Conservation (phyloP, 2,329 filamentous ascomycete species). For the Xylariaceae sp. region DNA sequence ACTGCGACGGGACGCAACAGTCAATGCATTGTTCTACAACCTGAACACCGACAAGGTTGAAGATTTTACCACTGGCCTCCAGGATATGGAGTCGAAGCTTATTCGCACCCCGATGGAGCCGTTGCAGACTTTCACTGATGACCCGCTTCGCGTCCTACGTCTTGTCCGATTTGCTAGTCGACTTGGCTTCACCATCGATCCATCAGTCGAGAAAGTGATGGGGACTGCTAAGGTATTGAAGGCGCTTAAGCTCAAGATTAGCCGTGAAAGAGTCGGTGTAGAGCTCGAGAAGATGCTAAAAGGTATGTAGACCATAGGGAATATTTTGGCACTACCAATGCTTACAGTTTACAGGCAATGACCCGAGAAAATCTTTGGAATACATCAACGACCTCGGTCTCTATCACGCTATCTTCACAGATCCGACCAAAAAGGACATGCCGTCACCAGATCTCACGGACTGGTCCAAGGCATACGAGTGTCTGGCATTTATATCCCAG, state of each 20-base stretch:
- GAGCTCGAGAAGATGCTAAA: slow-evolving; percentile 91
- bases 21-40: slow-evolving; percentile 97
- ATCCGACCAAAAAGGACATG: slow-evolving; percentile 55
- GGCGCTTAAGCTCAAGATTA: slow-evolving; percentile 84
- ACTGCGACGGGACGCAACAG: slow-evolving; percentile 81
- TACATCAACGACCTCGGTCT: slow-evolving; percentile 66
- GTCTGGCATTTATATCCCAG: slow-evolving; percentile 51
- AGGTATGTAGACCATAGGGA: slow-evolving; percentile 42
- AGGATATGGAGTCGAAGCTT: slow-evolving; percentile 68
- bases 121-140: slow-evolving; percentile 89
- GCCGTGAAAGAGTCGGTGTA: slow-evolving; percentile 79
- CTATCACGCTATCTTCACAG: slow-evolving; percentile 71
- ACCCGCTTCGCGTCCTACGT: slow-evolving; percentile 82
- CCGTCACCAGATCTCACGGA: slow-evolving; percentile 55
- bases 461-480: slow-evolving; percentile 64
- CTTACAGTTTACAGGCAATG: slow-evolving; percentile 25
- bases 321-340: background rate
- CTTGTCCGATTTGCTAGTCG: slow-evolving; percentile 88
- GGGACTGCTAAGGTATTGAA: slow-evolving; percentile 71
- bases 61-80: slow-evolving; percentile 78
- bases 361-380: slow-evolving; percentile 30
- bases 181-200: slow-evolving; percentile 75
- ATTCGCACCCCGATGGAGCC: slow-evolving; percentile 87
- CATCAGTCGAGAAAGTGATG: slow-evolving; percentile 70
- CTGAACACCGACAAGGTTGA: slow-evolving; percentile 75